These are phyloP conservation scores for Rhodotorula taiwanensis DNA, from an alignment of 768 basidiomycete species.

Conservation along the genomic window DNA sequence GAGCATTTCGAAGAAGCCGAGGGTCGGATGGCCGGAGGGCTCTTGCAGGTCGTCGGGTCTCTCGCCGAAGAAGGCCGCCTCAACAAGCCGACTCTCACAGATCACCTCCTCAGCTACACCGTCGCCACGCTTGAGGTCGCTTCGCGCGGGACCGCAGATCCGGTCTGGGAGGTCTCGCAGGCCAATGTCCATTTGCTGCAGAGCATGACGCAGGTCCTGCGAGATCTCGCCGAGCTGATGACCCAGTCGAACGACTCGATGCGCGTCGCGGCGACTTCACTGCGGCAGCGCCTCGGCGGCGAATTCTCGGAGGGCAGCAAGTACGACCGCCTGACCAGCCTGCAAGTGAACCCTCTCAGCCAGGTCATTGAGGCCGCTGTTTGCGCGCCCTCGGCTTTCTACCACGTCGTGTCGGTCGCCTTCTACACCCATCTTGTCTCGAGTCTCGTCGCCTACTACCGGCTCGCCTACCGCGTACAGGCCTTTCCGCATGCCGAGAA, in stretches of 20 bases:
- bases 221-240: slow-evolving; percentile 52
- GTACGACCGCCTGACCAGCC: slow-evolving; percentile 12
- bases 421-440: slow-evolving; percentile 88
- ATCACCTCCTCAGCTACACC: slow-evolving; percentile 84
- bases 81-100: slow-evolving; percentile 53
- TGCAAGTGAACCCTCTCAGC: slow-evolving; percentile 67
- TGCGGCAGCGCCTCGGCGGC: slow-evolving; percentile 26
- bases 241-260: slow-evolving; percentile 1
- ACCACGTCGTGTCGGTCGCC: slow-evolving; percentile 75
- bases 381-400: slow-evolving; percentile 79
- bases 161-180: slow-evolving; percentile 55
- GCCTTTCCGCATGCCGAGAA: slow-evolving; percentile 56
- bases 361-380: slow-evolving; percentile 84
- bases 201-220: slow-evolving; percentile 64
- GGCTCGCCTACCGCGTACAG: slow-evolving; percentile 46
- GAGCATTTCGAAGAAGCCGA: slow-evolving; percentile 17
- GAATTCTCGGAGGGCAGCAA: slow-evolving; percentile 10
- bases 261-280: slow-evolving; percentile 14
- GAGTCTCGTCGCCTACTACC: slow-evolving; percentile 76
- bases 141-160: slow-evolving; percentile 57
- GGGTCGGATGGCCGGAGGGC: slow-evolving; percentile 47
- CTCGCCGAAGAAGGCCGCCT: slow-evolving; percentile 76
- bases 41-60: slow-evolving; percentile 68
- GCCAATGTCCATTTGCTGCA: slow-evolving; percentile 69
- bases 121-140: slow-evolving; percentile 72